Conservation (phyloP, 371 early-diverging fungal genomes). For the Rhizomucor pusillus region DNA sequence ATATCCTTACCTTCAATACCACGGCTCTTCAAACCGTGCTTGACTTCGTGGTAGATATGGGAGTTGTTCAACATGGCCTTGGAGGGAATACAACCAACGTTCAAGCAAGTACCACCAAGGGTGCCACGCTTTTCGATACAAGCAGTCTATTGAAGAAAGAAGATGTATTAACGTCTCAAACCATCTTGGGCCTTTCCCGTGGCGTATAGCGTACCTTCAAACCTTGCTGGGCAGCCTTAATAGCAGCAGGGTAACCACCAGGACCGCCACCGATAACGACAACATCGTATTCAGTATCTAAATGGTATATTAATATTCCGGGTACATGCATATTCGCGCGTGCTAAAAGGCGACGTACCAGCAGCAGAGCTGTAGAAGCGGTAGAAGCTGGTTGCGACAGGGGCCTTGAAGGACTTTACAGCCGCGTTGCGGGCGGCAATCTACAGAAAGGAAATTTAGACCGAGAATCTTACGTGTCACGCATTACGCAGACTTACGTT, state of each 20-base stretch:
- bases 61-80: conserved; percentile 98
- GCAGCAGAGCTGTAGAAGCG: conserved; percentile 59
- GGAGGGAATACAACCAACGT: conserved; percentile 99
- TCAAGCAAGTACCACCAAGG: conserved; percentile 97
- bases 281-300: conserved; percentile 72
- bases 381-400: conserved; percentile 52
- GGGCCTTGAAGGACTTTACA: conserved; percentile 51
- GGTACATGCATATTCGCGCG: too few species aligned
- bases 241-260: conserved; percentile 98
- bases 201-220: conserved; percentile 70
- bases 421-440: conserved; percentile 59
- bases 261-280: conserved; percentile 96
- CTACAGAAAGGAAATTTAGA: conserved; percentile 21
- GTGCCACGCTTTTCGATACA: conserved; percentile 96
- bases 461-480: neutral
- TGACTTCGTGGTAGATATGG: conserved; percentile 92
- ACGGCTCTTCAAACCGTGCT: conserved; percentile 88
- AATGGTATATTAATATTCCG: neutral
- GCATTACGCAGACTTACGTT: conserved; percentile 34
- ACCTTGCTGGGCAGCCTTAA: conserved; percentile 97
- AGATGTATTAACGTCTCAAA: neutral
- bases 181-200: neutral
- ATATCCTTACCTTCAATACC: conserved; percentile 79
- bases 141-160: conserved; percentile 67
- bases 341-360: conserved; percentile 31